Evolutionary conservation across 73 alveolate genomes (phyloP), one percentile per base, ranked within the genome.

Genomic region (Paramecium tetraurelia): DNA sequence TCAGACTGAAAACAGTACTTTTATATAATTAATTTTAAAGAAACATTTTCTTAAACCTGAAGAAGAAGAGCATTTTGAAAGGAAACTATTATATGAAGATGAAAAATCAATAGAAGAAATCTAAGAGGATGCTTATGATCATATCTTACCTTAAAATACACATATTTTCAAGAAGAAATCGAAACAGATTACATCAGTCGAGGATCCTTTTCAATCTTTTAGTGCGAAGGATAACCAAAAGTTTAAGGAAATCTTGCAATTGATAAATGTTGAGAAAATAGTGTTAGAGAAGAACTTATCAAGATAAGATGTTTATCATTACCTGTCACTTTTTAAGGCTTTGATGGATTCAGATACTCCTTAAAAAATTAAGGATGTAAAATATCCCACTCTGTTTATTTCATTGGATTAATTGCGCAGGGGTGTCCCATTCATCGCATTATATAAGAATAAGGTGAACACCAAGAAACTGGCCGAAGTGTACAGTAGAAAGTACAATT

Each of bases 271-370:
- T n/a, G 90, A 80, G 53, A 80, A 80, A 48, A 80, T 80, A 38
- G 72, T 80, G 5, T 44, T 80, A 48, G 90, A 80, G 18, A 80
- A 80, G 50, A 80, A 80, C 16, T 31, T 80, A 44, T 24, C 75
- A 22, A 80, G 90, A 80, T 3, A 41, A 22, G 90, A 80, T 80
- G 75, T 80, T 14, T 24, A 31, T 44, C 90, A 80, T 46, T 80
- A 80, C 16, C 27, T 80, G 12, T 31, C 76, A 8, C 57, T 80
- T 31, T 80, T 80, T 80, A 80, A 80, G n/a, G 90, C 90, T 40
- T 46, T 80, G 20, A 80, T 80, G 90, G 90, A 80, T 80, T 44
- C 90, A 22, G 90, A 80, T 80, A 35, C 46, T 22, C 70, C 70
- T 14, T 24, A 16, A 80, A 44, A 20, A 22, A 41, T 80, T 4